These are phyloP conservation scores for Arabidopsis thaliana DNA, from an alignment of 345 rosid species.

Conservation along the genomic window TAIR10.1 NC_003076.8:15656001-15656500, in stretches of 20 bases:
- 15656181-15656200: not conserved
- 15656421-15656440: not conserved
- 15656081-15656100: not conserved
- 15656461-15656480: too few relatives aligned
- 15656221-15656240: conserved; percentile 20
- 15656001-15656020: not conserved
- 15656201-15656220: conserved; percentile 12
- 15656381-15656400: too few relatives aligned
- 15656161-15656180: not conserved
- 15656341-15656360: too few relatives aligned
- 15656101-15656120: not conserved
- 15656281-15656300: too few relatives aligned
- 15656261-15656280: not conserved
- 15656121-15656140: not conserved
- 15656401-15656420: not conserved
- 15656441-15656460: too few relatives aligned
- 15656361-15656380: too few relatives aligned
- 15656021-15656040: not conserved
- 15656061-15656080: not conserved
- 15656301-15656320: too few relatives aligned
- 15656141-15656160: not conserved
- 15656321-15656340: too few relatives aligned
- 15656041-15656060: not conserved
- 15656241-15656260: not conserved
- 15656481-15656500: too few relatives aligned